Evolutionary conservation across 192 early-diverging fungal species (phyloP), one percentile per base, ranked within the genome.

Genomic region (Spizellomyces sp.): DNA sequence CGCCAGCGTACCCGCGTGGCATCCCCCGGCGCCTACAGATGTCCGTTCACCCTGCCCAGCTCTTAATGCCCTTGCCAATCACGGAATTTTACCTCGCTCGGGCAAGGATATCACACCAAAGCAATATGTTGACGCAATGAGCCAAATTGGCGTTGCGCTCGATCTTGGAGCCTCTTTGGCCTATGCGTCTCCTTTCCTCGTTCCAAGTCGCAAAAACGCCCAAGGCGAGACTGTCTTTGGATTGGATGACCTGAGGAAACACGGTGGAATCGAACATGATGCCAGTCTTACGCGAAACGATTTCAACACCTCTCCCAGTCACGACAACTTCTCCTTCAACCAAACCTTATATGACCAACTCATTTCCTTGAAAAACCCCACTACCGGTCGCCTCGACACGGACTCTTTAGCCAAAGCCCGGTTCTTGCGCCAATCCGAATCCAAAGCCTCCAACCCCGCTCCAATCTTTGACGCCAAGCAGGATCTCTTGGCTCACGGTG

Each of bases 11-110:
- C 17, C 17, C 42, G 14, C 59, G 21, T 61, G 42, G 22, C 15
- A 61, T 36, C 17, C 59, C 42, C 59, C 59, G 36, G 15, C 22
- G 4, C 21, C 14, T 5, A 41, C 14, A 48, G 68, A 62, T 9
- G 68, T 70, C 58, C 68, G 68, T 10, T 21, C n/a, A 12, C 68
- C 68, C 17, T 70, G 68, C 45, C 68, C 68, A 5, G 19, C 62
- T 36, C 57, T 70, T 42, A 70, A 70, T 50, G 57, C 68, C 41
- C 36, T 72, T 14, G 70, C 70, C 47, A 72, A 72, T 63, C 70
- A 72, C 62, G 70, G 62, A 47, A 45, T 72, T 9, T 17, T 72
- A 4, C 70, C 70, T 4, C 61, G 70, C 12, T 17, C 19, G 41
- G 70, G 70, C n/a, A 41, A 56, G 14, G 60, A 72, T 63, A 72